Evolutionary conservation across 192 early-diverging fungal genomes (phyloP).

Genomic region (Dissophora ornata): DNA sequence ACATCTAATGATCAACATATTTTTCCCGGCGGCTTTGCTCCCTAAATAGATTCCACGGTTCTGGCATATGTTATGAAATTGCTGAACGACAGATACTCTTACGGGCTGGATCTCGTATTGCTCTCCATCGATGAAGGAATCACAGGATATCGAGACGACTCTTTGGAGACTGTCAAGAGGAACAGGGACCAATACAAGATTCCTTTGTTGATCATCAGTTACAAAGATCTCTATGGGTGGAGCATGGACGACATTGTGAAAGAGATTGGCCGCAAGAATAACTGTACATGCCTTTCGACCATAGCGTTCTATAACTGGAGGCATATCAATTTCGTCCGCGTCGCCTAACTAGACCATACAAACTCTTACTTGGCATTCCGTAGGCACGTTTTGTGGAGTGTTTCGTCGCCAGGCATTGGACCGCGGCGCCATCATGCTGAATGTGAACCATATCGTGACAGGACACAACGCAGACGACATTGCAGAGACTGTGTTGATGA

Average conservation of each 20-base stretch:
- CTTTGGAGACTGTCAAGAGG: slow-evolving; percentile 96
- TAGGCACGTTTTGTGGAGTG: slow-evolving; percentile 95
- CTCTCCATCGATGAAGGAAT: slow-evolving; percentile 98
- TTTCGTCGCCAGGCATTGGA: slow-evolving; percentile 98
- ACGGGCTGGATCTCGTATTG: slow-evolving; percentile 91
- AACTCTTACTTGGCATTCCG: too few relatives aligned
- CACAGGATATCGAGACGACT: slow-evolving; percentile 97
- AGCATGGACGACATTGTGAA: slow-evolving; percentile 98
- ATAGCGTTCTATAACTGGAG: too few relatives aligned
- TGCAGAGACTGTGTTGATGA: slow-evolving; percentile 99
- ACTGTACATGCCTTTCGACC: slow-evolving; percentile 66
- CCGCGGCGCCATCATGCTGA: slow-evolving; percentile 89
- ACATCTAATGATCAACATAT: too few relatives aligned
- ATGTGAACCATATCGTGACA: slow-evolving; percentile 96
- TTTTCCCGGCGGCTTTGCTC: too few relatives aligned
- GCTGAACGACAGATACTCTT: slow-evolving; percentile 92
- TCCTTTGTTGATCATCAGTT: slow-evolving; percentile 94
- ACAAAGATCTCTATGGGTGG: slow-evolving; percentile 97
- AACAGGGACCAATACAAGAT: slow-evolving; percentile 95
- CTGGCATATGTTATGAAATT: slow-evolving; percentile 94
- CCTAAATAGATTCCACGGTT: slow-evolving; percentile 94
- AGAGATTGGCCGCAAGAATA: slow-evolving; percentile 95
- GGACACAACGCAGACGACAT: slow-evolving; percentile 99
- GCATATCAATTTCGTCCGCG: not conserved
- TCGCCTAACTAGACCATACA: not conserved